Base-by-base conservation (phyloP, 164 flowering plant genomes). In the Macadamia integrifolia region DNA sequence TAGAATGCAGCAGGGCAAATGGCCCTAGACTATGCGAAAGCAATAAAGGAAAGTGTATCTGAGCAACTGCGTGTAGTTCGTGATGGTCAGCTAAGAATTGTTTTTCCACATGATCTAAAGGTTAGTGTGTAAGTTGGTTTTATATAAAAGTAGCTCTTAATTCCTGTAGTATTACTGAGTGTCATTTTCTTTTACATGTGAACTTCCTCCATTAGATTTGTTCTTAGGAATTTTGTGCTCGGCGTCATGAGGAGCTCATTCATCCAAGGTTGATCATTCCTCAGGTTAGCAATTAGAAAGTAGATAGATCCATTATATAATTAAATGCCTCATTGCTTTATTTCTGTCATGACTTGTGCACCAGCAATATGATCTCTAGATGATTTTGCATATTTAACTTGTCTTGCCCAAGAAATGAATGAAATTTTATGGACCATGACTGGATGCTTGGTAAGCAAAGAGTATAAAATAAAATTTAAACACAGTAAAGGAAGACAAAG, bases 221-320 rank as follows among this genome's bases (percentile, higher is more conserved):
- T 77, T 94, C 98, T 17, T 94, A 98, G 99, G 99, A 94, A 69
- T 94, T 94, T 74, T 94, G 99, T 85, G 98, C 99, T 58, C 84
- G 96, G 60, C 96, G 92, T n/a, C 99, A 94, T 79, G 98, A 94
- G 77, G 99, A 94, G 78, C 97, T 92, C 28, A 88, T 94, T 61
- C 99, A 96, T 66, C 80, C 97, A 69, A 88, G 90, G 77, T 73
- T 92, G 66, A 74, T 92, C 68, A 80, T 88, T 70, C 96, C 96
- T 30, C 99, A 92, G 97, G 99, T 94, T 28, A 53, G 6, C 6
- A 53, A 53, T 49, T 53, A 53, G 50, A 46, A 46, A 9, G 23
- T 23, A 23, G 23, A 46, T 35, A 11, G 50, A 9, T 46, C 50
- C 50, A 11, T 11, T 46, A 8, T 8, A 46, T 46, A 46, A 46